Evolutionary conservation across 805 yeast species (phyloP).

Genomic region (Candida montana): DNA sequence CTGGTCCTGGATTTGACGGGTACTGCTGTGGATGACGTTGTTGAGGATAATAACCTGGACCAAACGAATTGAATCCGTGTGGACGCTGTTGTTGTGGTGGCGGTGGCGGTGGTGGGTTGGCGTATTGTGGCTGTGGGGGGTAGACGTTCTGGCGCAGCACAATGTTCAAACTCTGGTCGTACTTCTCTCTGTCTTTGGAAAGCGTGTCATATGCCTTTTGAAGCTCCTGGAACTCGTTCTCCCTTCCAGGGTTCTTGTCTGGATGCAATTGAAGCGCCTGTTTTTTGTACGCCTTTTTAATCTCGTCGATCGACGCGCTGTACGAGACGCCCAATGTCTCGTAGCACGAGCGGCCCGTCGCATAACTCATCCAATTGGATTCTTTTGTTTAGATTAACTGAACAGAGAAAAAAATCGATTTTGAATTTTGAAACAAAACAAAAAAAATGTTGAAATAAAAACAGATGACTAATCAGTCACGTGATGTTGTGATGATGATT

Average conservation of each 20-base stretch:
- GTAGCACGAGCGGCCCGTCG: slow-evolving; percentile 18
- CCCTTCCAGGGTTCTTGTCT: slow-evolving; percentile 28
- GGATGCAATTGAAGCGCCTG: slow-evolving; percentile 42
- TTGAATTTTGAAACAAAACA: too few species aligned
- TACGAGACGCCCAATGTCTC: slow-evolving; percentile 24
- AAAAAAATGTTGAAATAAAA: too few species aligned
- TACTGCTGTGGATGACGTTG: not conserved
- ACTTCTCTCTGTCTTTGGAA: slow-evolving; percentile 20
- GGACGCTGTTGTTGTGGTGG: not conserved
- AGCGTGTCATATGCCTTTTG: slow-evolving; percentile 30
- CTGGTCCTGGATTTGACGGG: too few species aligned
- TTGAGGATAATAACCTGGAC: not conserved
- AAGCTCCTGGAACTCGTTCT: slow-evolving; percentile 28
- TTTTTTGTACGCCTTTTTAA: slow-evolving; percentile 35
- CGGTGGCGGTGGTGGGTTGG: not conserved
- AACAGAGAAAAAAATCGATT: too few species aligned
- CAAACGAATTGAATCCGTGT: not conserved
- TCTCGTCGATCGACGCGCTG: slow-evolving; percentile 21
- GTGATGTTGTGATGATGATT: not conserved
- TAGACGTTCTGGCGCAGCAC: not conserved
- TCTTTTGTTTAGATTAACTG: too few species aligned
- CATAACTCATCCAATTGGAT: too few species aligned
- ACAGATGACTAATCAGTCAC: too few species aligned
- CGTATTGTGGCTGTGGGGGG: not conserved
- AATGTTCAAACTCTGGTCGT: slow-evolving; percentile 19